Evolutionary conservation across 306 rosid genomes (phyloP).

Genomic region (Acacia acuminata): DNA sequence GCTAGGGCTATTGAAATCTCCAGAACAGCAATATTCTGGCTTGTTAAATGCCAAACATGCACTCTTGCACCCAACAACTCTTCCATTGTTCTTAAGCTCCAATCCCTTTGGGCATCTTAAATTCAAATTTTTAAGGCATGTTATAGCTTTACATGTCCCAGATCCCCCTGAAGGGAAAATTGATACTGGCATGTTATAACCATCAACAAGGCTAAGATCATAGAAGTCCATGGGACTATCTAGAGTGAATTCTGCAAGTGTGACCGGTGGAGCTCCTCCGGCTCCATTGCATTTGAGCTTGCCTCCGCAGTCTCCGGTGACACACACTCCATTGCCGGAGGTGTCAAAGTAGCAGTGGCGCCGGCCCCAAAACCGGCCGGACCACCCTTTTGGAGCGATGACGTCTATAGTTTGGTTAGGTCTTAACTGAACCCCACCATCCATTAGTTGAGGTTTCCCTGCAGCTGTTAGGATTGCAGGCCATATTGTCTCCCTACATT

Average conservation of each 20-base stretch:
- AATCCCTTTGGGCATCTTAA: constrained; percentile 45
- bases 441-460: constrained; percentile 49
- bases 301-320: constrained; percentile 64
- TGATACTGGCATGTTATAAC: constrained; percentile 58
- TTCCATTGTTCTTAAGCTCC: constrained; percentile 38
- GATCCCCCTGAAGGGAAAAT: constrained; percentile 46
- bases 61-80: constrained; percentile 54
- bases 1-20: constrained; percentile 41
- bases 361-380: constrained; percentile 67
- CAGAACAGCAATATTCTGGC: constrained; percentile 61
- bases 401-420: constrained; percentile 33
- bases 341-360: constrained; percentile 46
- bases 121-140: constrained; percentile 43
- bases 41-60: constrained; percentile 56
- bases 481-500: constrained; percentile 51
- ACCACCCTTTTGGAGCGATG: constrained; percentile 60
- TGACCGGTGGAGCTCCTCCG: constrained; percentile 56
- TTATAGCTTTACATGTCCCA: constrained; percentile 28
- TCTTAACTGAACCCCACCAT: constrained; percentile 44
- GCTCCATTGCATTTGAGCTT: constrained; percentile 48
- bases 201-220: constrained; percentile 76
- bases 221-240: constrained; percentile 58
- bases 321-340: constrained; percentile 44
- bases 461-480: constrained; percentile 55
- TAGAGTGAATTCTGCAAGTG: constrained; percentile 67